Percentiles rank a stretch among this genome's conserved stretches.
These are phyloP conservation scores for Acacia melanoxylon DNA, from an alignment of 306 rosid genomes.

Conservation along the genomic window DNA sequence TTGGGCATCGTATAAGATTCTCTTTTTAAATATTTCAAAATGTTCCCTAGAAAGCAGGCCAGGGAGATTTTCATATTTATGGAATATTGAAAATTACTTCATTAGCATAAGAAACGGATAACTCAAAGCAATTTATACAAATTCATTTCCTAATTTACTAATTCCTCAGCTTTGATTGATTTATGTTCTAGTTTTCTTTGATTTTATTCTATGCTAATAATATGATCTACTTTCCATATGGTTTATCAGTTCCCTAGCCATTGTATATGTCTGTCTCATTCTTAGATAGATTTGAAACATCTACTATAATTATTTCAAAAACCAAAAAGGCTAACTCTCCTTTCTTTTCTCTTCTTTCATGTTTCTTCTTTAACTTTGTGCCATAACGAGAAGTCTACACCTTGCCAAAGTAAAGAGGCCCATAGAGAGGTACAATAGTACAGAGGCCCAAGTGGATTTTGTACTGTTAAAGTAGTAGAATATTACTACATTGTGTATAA, in stretches of 20 bases:
- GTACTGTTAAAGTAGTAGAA: not conserved
- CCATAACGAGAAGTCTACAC: not conserved
- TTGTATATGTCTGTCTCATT: not conserved
- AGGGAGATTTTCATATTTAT: not conserved
- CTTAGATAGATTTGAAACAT: not conserved
- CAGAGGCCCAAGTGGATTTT: not conserved
- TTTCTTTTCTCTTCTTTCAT: not conserved
- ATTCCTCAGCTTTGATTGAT: constrained; percentile 5
- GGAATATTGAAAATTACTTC: not conserved
- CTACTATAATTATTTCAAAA: constrained; percentile 16
- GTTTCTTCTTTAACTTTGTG: not conserved
- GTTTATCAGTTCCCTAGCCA: not conserved
- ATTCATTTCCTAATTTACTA: not conserved
- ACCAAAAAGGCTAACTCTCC: not conserved
- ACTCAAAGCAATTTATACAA: not conserved
- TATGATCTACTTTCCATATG: not conserved
- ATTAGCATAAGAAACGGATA: not conserved
- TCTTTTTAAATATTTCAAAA: not conserved
- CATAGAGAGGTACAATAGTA: not conserved
- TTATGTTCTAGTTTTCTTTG: constrained; percentile 10
- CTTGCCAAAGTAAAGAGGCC: not conserved
- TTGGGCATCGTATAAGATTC: not conserved
- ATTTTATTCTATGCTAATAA: constrained; percentile 7
- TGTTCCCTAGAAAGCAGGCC: not conserved
- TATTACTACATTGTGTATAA: not conserved